Evolutionary conservation across 176 grass and related monocot species (phyloP).

Genomic region (Oropetium thomaeum): DNA sequence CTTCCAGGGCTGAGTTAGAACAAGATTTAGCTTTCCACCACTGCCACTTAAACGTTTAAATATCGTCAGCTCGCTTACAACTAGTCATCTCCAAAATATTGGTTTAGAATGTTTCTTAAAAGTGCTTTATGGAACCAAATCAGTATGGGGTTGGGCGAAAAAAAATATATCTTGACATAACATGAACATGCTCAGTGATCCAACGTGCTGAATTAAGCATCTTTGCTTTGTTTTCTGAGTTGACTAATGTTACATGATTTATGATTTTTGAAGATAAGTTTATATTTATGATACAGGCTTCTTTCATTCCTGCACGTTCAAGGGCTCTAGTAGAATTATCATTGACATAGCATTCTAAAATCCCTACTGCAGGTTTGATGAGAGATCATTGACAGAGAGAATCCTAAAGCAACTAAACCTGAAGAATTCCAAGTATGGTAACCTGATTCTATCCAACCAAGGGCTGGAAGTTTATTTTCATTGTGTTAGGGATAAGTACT

Average conservation of each 20-base stretch:
- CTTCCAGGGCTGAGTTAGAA: neutral
- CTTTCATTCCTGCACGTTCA: neutral
- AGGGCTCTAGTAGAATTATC: neutral
- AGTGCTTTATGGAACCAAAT: neutral
- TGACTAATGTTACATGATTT: neutral
- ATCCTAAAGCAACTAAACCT: constrained; percentile 73
- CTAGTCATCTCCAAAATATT: neutral
- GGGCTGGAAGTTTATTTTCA: constrained; percentile 3
- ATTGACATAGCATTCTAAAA: neutral
- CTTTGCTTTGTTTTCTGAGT: neutral
- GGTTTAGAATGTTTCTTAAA: neutral
- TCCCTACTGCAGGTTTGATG: constrained; percentile 54
- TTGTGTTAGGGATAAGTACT: neutral
- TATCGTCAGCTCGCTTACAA: neutral
- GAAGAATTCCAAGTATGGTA: constrained; percentile 70
- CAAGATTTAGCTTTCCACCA: neutral
- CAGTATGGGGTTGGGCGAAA: neutral
- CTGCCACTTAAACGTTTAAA: neutral
- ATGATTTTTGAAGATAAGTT: neutral
- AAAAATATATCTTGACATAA: neutral
- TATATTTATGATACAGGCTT: neutral
- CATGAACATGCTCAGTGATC: neutral
- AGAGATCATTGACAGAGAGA: constrained; percentile 63
- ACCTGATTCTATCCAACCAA: constrained; percentile 19
- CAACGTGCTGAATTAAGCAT: neutral